Conservation (phyloP, 208 protist species). For the Porcisia hertigi region DNA sequence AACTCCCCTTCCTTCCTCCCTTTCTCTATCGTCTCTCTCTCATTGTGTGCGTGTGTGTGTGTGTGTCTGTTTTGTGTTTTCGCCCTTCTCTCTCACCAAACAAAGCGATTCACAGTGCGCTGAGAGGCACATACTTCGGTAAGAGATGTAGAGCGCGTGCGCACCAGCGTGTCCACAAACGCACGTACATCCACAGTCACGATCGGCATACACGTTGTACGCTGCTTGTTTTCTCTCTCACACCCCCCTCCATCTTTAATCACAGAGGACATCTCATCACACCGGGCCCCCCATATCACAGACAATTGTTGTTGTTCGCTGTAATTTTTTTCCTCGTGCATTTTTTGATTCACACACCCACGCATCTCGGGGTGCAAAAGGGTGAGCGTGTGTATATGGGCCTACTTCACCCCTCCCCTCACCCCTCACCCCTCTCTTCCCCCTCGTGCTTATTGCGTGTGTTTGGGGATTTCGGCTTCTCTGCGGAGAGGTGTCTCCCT, state of each 20-base stretch:
- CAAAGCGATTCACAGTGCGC: not conserved
- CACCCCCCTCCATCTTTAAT: not conserved
- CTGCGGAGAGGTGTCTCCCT: not conserved
- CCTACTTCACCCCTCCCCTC: not conserved
- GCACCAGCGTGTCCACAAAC: not conserved
- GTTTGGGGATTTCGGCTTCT: not conserved
- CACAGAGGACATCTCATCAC: too few relatives aligned
- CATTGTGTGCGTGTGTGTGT: too few relatives aligned
- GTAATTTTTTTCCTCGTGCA: not conserved
- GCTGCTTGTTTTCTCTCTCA: not conserved
- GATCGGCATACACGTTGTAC: not conserved
- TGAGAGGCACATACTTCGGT: not conserved
- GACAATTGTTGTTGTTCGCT: not conserved
- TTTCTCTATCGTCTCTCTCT: not conserved
- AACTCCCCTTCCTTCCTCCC: not conserved
- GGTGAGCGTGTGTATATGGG: not conserved
- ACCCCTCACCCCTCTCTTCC: not conserved
- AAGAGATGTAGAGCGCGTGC: not conserved
- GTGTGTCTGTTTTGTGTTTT: too few relatives aligned
- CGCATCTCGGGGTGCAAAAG: not conserved
- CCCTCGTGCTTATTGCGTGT: not conserved
- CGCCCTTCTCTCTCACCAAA: not conserved
- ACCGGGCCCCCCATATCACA: too few relatives aligned
- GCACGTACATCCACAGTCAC: not conserved
- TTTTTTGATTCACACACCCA: not conserved